Conservation (phyloP, 2,329 filamentous ascomycete species). For the Lithohypha guttulata region DNA sequence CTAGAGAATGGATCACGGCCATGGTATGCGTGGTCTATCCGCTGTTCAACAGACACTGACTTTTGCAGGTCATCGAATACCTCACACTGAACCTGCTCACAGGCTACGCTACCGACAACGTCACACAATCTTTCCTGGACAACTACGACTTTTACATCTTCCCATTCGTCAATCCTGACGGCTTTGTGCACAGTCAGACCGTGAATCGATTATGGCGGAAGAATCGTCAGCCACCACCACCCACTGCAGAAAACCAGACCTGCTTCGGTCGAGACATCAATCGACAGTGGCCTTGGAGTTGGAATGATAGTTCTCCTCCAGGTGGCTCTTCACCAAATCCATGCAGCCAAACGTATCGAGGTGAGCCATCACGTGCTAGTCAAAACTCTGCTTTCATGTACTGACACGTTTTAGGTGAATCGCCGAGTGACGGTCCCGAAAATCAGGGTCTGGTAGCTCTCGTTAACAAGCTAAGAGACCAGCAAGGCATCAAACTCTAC, state of each 20-base stretch:
- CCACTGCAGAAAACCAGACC: slow-evolving; percentile 5
- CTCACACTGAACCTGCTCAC: slow-evolving; percentile 40
- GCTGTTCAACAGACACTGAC: background rate
- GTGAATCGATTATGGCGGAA: slow-evolving; percentile 52
- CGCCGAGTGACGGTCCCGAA: slow-evolving; percentile 42
- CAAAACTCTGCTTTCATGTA: no score
- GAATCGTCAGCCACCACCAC: slow-evolving; percentile 37
- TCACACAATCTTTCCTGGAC: slow-evolving; percentile 40
- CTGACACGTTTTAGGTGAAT: no score
- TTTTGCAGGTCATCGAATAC: slow-evolving; percentile 39
- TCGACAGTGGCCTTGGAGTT: slow-evolving; percentile 46
- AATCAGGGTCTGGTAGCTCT: slow-evolving; percentile 41
- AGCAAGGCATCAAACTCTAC: slow-evolving; percentile 48
- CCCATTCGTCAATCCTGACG: slow-evolving; percentile 52
- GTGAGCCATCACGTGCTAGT: slow-evolving; percentile 17
- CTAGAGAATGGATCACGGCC: slow-evolving; percentile 50
- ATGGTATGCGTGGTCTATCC: slow-evolving; percentile 30
- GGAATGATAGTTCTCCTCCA: slow-evolving; percentile 34
- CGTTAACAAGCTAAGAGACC: slow-evolving; percentile 33
- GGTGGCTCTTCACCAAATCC: slow-evolving; percentile 38
- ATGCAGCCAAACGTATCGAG: slow-evolving; percentile 40
- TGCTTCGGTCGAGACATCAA: slow-evolving; percentile 40
- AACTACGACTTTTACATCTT: slow-evolving; percentile 58
- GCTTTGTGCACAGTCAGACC: slow-evolving; percentile 50
- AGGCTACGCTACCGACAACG: slow-evolving; percentile 32